Base-by-base conservation (phyloP, 2,329 filamentous ascomycete species). In the Xenoacremonium recifei region DNA sequence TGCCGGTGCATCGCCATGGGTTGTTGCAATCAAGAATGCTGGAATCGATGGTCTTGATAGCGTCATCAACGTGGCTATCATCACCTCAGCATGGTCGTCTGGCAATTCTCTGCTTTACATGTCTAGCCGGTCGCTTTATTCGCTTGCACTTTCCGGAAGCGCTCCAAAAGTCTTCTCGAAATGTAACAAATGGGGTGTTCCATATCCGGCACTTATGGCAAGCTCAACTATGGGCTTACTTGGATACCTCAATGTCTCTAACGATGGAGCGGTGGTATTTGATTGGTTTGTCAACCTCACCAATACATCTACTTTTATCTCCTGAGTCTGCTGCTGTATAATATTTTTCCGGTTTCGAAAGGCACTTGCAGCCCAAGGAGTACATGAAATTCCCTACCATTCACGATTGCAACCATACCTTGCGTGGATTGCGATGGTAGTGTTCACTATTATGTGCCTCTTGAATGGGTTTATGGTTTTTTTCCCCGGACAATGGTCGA, bases 31-130 rank as follows among this genome's bases (percentile, higher is more conserved):
- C 32, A 42, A 42, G 11, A 39, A 48, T 30, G 70, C 71, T 2
- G 70, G 70, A 1, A 75, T 75, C 38, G 58, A 62, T 5, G 66
- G 61, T 0, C 61, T 76, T 10, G 62, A 66, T 38, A 61, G 61
- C 35, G 71, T 80, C 42, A 70, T 80, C 62, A 80, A 80, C 54
- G 75, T 72, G 3, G 68, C 76, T 7, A 71, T 79, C 19, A 62
- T 80, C 4, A 75, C 75, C 2, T 77, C 75, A 2, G 77, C 78
- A 9, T 75, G 77, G 58, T 79, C 75, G 2, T 73, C 77, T 0
- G 77, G 75, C 4, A 78, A 76, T 50, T 73, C 74, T 1, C 78
- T 73, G 53, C 65, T 79, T 17, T 75, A 73, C 57, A 67, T 70
- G 56, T 67, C 69, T 4, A 72, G 68, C 2, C 65, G 71, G 2